These are phyloP conservation scores for Sarocladiaceae sp. DNA, from an alignment of 2,329 filamentous ascomycete genomes.

Conservation along the genomic window DNA sequence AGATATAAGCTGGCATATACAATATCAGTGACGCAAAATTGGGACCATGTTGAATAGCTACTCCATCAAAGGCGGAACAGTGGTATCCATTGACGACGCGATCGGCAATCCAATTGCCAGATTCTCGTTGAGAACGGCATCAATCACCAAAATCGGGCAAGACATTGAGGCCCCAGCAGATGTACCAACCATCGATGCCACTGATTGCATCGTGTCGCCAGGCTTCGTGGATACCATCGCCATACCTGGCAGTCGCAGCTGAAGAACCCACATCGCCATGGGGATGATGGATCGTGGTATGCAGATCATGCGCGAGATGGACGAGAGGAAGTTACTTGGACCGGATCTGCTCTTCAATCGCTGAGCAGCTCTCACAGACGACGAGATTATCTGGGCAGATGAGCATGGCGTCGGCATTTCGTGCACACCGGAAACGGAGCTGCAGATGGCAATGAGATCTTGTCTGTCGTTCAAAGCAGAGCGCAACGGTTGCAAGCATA, in stretches of 20 bases:
- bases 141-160: neutral
- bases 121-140: neutral
- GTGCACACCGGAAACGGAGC: constrained; percentile 44
- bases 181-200: constrained; percentile 31
- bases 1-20: too few relatives aligned
- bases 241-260: constrained; percentile 40
- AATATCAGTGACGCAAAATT: neutral
- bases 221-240: constrained; percentile 40
- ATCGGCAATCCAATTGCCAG: neutral
- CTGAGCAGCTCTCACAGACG: constrained; percentile 16
- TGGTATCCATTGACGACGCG: neutral
- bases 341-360: neutral
- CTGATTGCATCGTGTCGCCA: constrained; percentile 32
- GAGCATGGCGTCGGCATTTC: constrained; percentile 32
- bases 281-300: neutral
- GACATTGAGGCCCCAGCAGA: neutral
- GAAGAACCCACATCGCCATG: constrained; percentile 16
- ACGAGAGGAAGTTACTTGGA: neutral
- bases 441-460: constrained; percentile 40
- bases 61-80: neutral
- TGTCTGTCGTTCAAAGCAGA: constrained; percentile 17
- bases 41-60: neutral
- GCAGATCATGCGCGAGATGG: neutral
- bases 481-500: constrained; percentile 9
- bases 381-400: constrained; percentile 29